Base-by-base conservation (phyloP, 345 rosid genomes). In the Gossypium ekmanianum region DNA sequence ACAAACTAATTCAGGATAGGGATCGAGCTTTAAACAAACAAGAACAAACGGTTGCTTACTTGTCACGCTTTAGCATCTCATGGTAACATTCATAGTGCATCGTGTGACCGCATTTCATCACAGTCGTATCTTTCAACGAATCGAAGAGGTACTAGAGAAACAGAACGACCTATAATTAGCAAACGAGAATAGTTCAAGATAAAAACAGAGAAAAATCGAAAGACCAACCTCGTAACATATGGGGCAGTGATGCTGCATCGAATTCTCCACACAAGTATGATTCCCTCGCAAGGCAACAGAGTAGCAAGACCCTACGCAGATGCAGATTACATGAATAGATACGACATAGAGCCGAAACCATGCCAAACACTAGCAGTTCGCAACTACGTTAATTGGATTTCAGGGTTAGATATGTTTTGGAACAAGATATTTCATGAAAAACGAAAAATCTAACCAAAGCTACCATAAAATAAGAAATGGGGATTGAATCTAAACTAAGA, bases 91-190 rank as follows among this genome's bases (percentile, higher is more conserved):
- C 97, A 29, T 22, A 24, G 61, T 95, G 99, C 97, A 95, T 95
- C 1, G 99, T 95, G 88, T 95, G 99, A 73, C 99, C 99, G 7
- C 99, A 95, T 85, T 87, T 93, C 99, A 95, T 90, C 22, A 95
- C 99, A 1, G 84, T 83, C 26, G 94, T 90, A 75, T 90, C 99
- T 79, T 95, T 93, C 74, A 95, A 78, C 0, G 99, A 95, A 80
- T 93, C 99, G 74, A 95, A 95, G 7, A 95, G 88, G 85, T 87
- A 95, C 98, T 95, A 82, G 82, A 83, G 69, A 71, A 74, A 81
- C 44, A 71, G 43, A 71, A 41, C 3, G 52, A 4, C 29, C 11
- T 7, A 61, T 72, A 18, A 29, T 79, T 51, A 75, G 74, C 27
- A 13, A 20, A 74, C 9, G 24, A 61, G 71, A 8, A 9, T 43